phyloP scores from a whole-genome alignment of 2,329 filamentous ascomycete genomes.

The Cytospora paraplurivora region DNA sequence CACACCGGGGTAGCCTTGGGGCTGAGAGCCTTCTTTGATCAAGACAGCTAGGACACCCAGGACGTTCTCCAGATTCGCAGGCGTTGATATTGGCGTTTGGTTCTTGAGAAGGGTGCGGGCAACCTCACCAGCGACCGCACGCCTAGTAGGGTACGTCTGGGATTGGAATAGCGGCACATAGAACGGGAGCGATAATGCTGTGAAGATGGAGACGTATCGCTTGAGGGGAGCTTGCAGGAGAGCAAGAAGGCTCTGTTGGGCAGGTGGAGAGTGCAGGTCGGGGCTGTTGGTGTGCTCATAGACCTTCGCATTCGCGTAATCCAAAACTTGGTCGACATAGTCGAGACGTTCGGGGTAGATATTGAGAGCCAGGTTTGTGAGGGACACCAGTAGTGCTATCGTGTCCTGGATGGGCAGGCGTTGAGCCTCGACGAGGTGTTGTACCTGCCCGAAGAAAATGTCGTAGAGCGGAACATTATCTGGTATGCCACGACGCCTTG shows the following conservation, averaged over 20 bases:
- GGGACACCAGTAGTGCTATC: slow-evolving; percentile 88
- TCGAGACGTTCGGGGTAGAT: slow-evolving; percentile 92
- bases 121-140: slow-evolving; percentile 89
- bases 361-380: slow-evolving; percentile 90
- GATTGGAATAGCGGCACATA: slow-evolving; percentile 88
- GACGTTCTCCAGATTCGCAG: slow-evolving; percentile 82
- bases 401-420: slow-evolving; percentile 92
- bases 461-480: slow-evolving; percentile 89
- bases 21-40: slow-evolving; percentile 88
- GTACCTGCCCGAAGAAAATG: slow-evolving; percentile 95
- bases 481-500: slow-evolving; percentile 59
- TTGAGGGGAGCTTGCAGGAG: slow-evolving; percentile 89
- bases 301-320: slow-evolving; percentile 85
- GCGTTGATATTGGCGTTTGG: slow-evolving; percentile 75
- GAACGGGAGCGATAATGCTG: slow-evolving; percentile 87
- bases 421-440: slow-evolving; percentile 88
- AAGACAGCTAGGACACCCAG: slow-evolving; percentile 86
- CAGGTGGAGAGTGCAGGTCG: slow-evolving; percentile 85
- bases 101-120: slow-evolving; percentile 80
- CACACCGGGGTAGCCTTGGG: slow-evolving; percentile 82
- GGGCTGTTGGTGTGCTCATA: slow-evolving; percentile 88
- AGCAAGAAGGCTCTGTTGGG: slow-evolving; percentile 85
- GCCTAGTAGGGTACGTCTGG: slow-evolving; percentile 88
- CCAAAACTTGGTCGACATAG: slow-evolving; percentile 92
- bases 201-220: slow-evolving; percentile 91